These are phyloP conservation scores for Alloascoidea africana DNA, from an alignment of 805 yeast genomes.

Conservation along the genomic window DNA sequence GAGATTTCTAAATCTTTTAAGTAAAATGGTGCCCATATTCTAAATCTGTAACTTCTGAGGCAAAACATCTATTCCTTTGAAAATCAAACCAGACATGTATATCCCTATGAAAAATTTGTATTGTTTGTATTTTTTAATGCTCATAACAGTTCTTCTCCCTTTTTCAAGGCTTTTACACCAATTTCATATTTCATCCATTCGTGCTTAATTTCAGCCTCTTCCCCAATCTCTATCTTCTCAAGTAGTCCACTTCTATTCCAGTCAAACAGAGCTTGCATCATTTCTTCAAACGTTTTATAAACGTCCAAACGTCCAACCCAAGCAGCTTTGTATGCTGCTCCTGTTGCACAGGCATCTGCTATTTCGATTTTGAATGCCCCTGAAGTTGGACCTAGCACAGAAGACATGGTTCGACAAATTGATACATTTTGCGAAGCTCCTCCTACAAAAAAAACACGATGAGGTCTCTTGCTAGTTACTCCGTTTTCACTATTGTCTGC, in stretches of 20 bases:
- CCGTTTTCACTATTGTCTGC: constrained; percentile 9
- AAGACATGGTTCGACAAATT: constrained; percentile 53
- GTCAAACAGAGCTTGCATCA: constrained; percentile 31
- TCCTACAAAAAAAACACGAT: constrained; percentile 68
- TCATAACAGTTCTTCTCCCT: constrained; percentile 13
- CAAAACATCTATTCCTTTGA: too few relatives aligned
- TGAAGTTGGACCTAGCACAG: constrained; percentile 47
- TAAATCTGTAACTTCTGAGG: too few relatives aligned
- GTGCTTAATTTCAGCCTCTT: background rate
- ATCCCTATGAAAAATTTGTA: too few relatives aligned
- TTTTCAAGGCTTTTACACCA: constrained; percentile 18
- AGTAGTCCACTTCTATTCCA: constrained; percentile 16
- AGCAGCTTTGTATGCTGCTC: constrained; percentile 77
- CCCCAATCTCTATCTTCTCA: constrained; percentile 10
- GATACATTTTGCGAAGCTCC: constrained; percentile 68
- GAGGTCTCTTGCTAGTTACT: constrained; percentile 32
- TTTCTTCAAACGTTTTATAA: constrained; percentile 24
- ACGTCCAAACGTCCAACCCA: constrained; percentile 31
- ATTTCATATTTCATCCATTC: constrained; percentile 16
- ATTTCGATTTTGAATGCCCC: constrained; percentile 64
- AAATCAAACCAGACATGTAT: too few relatives aligned
- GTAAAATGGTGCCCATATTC: too few relatives aligned
- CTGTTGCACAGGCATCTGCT: constrained; percentile 84
- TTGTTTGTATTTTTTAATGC: too few relatives aligned
- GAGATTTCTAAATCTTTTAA: too few relatives aligned